Conservation (phyloP, 1,284 basidiomycete species). For the Cronartium ribicola region DNA sequence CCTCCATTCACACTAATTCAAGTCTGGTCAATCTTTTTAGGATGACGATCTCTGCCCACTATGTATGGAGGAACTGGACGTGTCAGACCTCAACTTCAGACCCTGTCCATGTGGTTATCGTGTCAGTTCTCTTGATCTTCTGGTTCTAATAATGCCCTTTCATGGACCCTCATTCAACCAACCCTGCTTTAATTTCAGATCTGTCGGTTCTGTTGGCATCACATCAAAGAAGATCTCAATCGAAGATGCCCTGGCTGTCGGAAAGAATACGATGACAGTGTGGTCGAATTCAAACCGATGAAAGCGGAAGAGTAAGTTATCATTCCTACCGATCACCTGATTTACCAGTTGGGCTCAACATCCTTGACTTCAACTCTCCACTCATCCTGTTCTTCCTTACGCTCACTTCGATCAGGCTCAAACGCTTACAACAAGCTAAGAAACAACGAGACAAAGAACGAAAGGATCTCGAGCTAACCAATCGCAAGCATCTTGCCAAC, state of each 20-base stretch:
- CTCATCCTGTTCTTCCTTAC: conserved; percentile 38
- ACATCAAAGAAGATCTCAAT: conserved; percentile 94
- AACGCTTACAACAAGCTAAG: conserved; percentile 91
- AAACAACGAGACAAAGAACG: conserved; percentile 90
- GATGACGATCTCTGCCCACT: conserved; percentile 97
- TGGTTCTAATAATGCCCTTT: background rate
- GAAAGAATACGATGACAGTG: conserved; percentile 84
- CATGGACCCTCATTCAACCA: conserved; percentile 31
- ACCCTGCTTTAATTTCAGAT: conserved; percentile 60
- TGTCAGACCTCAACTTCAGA: conserved; percentile 98
- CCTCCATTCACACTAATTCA: no score
- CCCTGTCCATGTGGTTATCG: conserved; percentile 99
- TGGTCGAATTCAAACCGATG: conserved; percentile 92
- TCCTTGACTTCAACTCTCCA: background rate
- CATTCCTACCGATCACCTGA: background rate
- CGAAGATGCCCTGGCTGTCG: conserved; percentile 95
- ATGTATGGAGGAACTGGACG: conserved; percentile 97
- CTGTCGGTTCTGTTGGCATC: conserved; percentile 99
- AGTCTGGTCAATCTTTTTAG: conserved; percentile 53
- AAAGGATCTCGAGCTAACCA: conserved; percentile 85
- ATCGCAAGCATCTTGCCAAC: conserved; percentile 82
- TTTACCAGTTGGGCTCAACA: conserved; percentile 14
- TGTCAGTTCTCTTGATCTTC: conserved; percentile 56
- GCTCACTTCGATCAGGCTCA: conserved; percentile 63
- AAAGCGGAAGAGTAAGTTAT: conserved; percentile 83